These are phyloP conservation scores for Salix arbutifolia DNA, from an alignment of 345 rosid genomes.

Conservation along the genomic window DNA sequence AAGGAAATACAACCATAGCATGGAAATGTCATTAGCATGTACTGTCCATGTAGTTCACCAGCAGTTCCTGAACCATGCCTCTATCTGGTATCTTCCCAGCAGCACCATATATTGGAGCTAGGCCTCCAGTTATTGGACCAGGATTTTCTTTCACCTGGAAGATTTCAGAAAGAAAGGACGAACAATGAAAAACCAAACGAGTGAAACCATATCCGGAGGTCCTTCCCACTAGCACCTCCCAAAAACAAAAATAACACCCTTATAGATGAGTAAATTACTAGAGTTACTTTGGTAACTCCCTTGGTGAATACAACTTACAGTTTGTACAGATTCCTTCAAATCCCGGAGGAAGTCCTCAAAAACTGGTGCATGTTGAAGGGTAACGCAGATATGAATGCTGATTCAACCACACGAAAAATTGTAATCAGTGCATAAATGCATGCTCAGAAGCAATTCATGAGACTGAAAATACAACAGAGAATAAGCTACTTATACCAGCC, in stretches of 20 bases:
- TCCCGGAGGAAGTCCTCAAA: constrained; percentile 60
- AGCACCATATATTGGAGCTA: constrained; percentile 93
- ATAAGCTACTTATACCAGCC: neutral
- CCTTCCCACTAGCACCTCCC: neutral
- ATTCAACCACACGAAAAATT: constrained; percentile 17
- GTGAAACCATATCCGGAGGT: neutral
- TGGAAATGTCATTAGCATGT: constrained; percentile 42
- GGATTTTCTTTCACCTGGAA: constrained; percentile 75
- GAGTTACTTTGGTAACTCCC: neutral
- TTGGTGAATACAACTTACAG: constrained; percentile 45
- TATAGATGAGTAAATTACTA: neutral
- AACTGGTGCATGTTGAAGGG: constrained; percentile 76
- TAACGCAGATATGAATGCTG: constrained; percentile 85
- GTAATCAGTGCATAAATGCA: neutral
- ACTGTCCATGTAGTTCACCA: constrained; percentile 81
- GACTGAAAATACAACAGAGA: neutral
- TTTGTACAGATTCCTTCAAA: constrained; percentile 64
- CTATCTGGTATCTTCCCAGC: constrained; percentile 85
- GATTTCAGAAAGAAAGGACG: neutral
- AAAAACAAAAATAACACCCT: neutral
- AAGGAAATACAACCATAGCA: neutral
- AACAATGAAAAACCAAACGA: neutral
- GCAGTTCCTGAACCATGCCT: constrained; percentile 74
- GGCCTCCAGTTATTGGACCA: constrained; percentile 77
- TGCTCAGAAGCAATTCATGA: neutral